phyloP scores from a whole-genome alignment of 2,329 filamentous ascomycete species.

The Xylariaceae sp. region DNA sequence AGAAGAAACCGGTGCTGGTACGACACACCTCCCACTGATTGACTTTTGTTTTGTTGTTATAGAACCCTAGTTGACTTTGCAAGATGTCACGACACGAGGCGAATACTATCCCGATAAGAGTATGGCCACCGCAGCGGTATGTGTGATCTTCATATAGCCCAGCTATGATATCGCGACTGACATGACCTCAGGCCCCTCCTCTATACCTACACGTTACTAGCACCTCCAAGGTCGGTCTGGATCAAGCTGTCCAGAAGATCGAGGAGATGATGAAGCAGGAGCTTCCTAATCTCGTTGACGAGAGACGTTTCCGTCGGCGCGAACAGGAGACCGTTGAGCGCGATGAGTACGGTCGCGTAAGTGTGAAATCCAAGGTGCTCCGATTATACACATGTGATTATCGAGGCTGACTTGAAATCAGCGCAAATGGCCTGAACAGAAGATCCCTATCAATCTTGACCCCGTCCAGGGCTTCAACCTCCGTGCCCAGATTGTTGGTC shows the following conservation, averaged over 20 bases:
- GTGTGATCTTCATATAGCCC: constrained; percentile 31
- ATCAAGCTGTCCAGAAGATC: constrained; percentile 81
- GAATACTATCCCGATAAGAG: constrained; percentile 96
- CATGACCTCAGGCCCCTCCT: constrained; percentile 68
- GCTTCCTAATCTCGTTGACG: constrained; percentile 89
- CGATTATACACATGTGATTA: background rate
- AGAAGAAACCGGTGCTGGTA: constrained; percentile 99
- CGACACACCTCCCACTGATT: constrained; percentile 55
- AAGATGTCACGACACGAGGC: constrained; percentile 98
- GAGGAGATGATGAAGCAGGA: constrained; percentile 96
- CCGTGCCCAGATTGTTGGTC: constrained; percentile 91
- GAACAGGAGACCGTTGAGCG: constrained; percentile 79
- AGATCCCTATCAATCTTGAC: constrained; percentile 85
- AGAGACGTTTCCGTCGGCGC: constrained; percentile 82
- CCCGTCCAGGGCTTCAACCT: constrained; percentile 93
- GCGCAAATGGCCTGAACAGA: constrained; percentile 99
- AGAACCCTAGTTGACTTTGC: constrained; percentile 56
- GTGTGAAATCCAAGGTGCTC: constrained; percentile 22
- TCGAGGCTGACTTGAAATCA: constrained; percentile 36
- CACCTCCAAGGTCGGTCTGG: constrained; percentile 85
- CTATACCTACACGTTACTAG: constrained; percentile 95
- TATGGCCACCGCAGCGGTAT: constrained; percentile 90
- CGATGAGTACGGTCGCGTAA: constrained; percentile 84
- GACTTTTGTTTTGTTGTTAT: constrained; percentile 40
- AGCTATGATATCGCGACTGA: constrained; percentile 8